phyloP scores from a whole-genome alignment of 179 eudicot genomes.

The Sideroxylon spinosum region DNA sequence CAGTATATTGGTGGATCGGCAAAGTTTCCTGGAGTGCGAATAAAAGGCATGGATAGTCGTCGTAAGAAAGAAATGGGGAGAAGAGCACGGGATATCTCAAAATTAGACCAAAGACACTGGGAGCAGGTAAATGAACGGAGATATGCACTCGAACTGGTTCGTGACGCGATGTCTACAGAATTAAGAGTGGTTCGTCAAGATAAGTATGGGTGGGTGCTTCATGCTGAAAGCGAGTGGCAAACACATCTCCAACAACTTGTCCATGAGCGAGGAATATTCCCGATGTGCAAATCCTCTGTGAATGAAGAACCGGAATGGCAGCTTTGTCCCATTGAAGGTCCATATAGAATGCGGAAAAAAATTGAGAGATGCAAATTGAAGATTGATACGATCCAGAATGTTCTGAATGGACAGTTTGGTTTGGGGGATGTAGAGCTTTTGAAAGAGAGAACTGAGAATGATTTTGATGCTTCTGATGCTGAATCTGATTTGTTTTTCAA shows the following conservation, averaged over 20 bases:
- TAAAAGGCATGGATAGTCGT: conserved; percentile 89
- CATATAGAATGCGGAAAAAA: conserved; percentile 96
- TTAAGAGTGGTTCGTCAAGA: conserved; percentile 94
- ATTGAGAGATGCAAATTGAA: conserved; percentile 80
- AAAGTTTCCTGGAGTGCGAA: conserved; percentile 91
- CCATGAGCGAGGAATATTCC: conserved; percentile 93
- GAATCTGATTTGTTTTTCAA: conserved; percentile 72
- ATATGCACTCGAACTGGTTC: conserved; percentile 79
- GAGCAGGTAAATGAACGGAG: conserved; percentile 88
- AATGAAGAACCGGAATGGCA: conserved; percentile 73
- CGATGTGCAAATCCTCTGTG: conserved; percentile 46
- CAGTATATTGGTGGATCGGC: conserved; percentile 83
- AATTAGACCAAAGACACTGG: conserved; percentile 68
- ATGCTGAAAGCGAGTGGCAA: conserved; percentile 99
- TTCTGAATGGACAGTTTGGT: conserved; percentile 66
- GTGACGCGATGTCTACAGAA: conserved; percentile 90
- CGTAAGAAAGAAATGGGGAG: conserved; percentile 79
- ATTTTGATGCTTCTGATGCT: conserved; percentile 51
- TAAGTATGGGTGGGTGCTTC: conserved; percentile 98
- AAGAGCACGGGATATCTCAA: conserved; percentile 65
- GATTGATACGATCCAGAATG: conserved; percentile 72
- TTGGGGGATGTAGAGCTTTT: conserved; percentile 44
- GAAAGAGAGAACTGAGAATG: conserved; percentile 57
- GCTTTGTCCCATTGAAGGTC: conserved; percentile 99
- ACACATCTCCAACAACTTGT: conserved; percentile 94